Evolutionary conservation across 768 basidiomycete genomes (phyloP).

Genomic region (Mycena venus): DNA sequence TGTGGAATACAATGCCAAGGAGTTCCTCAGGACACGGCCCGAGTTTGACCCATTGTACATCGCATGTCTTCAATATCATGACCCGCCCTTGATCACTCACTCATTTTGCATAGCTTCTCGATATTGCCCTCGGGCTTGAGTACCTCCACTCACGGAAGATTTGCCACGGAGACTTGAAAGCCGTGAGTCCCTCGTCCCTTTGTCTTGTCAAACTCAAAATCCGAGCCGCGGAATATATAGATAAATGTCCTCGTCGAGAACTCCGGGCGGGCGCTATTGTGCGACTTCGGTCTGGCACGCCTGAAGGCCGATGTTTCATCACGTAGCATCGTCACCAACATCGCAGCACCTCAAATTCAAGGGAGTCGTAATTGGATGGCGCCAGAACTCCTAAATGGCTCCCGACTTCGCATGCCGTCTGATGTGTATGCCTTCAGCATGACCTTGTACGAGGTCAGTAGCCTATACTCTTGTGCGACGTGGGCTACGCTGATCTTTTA

Average conservation of each 20-base stretch:
- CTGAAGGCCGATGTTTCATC: background rate
- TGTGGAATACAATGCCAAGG: background rate
- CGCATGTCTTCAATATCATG: background rate
- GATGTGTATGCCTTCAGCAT: background rate
- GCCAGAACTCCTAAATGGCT: background rate
- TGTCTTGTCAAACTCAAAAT: background rate
- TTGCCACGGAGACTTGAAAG: background rate
- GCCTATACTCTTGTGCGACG: no score
- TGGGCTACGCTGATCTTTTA: background rate
- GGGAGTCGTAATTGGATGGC: background rate
- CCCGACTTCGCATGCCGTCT: background rate
- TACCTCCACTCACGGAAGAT: background rate
- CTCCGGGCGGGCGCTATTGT: background rate
- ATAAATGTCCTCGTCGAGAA: background rate
- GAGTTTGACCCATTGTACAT: background rate
- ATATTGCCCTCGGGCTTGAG: background rate
- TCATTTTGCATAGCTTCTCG: background rate
- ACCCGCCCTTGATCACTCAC: no score
- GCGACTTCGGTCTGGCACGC: background rate
- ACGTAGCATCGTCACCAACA: background rate
- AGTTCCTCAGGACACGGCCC: background rate
- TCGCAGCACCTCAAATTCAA: background rate
- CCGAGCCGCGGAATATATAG: background rate
- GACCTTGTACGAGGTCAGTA: background rate
- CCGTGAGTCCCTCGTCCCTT: no score